phyloP scores from a whole-genome alignment of 805 yeast genomes.

The Jamesozyma rosinii region DNA sequence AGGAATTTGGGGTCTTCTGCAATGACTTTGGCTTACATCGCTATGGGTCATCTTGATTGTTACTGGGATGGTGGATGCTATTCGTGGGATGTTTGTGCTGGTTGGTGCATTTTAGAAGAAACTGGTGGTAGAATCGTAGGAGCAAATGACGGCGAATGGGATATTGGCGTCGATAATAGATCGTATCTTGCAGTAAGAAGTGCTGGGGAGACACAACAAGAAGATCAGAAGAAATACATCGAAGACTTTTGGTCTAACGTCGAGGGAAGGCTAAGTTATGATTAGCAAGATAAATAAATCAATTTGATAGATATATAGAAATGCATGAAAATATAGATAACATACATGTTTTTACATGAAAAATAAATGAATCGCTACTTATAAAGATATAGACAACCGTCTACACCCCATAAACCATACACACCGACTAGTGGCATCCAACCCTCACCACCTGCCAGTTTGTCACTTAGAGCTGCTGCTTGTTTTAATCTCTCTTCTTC shows the following conservation, averaged over 20 bases:
- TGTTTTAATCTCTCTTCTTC: slow-evolving; percentile 23
- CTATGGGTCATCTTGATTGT: slow-evolving; percentile 50
- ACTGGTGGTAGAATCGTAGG: slow-evolving; percentile 52
- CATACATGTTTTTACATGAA: background rate
- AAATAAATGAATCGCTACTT: slow-evolving; percentile 3
- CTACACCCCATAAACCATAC: slow-evolving; percentile 54
- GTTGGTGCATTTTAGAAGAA: slow-evolving; percentile 53
- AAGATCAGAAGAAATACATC: slow-evolving; percentile 38
- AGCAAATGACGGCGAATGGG: slow-evolving; percentile 43
- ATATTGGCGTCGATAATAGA: slow-evolving; percentile 43
- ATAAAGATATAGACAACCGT: slow-evolving; percentile 58
- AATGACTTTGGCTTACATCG: slow-evolving; percentile 49
- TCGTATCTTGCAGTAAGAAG: slow-evolving; percentile 49
- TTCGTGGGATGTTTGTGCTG: slow-evolving; percentile 67
- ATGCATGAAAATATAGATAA: background rate
- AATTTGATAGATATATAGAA: background rate
- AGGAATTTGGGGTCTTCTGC: slow-evolving; percentile 60
- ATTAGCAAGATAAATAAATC: slow-evolving; percentile 8
- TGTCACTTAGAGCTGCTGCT: slow-evolving; percentile 28
- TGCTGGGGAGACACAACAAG: slow-evolving; percentile 22
- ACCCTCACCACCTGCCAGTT: slow-evolving; percentile 38
- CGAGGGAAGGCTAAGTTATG: slow-evolving; percentile 40
- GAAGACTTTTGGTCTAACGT: slow-evolving; percentile 45
- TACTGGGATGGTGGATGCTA: slow-evolving; percentile 67
- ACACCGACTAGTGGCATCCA: slow-evolving; percentile 46